Evolutionary conservation across 768 basidiomycete species (phyloP), one percentile per base, ranked within the genome.

Genomic region (Agrocybe praecox): DNA sequence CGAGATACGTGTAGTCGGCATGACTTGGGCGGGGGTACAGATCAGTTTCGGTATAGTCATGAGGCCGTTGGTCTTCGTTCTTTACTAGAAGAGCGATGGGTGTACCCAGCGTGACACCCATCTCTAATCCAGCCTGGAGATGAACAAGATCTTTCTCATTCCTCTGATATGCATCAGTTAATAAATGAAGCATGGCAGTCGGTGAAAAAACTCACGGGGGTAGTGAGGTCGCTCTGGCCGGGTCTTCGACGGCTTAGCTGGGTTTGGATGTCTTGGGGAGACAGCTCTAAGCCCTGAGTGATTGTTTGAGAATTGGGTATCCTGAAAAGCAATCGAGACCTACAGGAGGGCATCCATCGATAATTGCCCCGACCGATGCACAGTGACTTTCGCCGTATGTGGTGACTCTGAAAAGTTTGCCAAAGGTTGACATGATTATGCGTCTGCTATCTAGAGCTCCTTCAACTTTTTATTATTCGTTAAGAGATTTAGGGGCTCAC

Each of bases 341-440:
- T 73, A 97, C 96, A 36, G 96, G 96, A 52, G 96, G 96, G 62
- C 94, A 94, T 32, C 97, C 97, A 69, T 98, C 97, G 65, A 99
- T 87, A 73, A 99, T 98, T 33, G 93, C 94, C 14, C 97, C 97
- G 33, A 98, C 97, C 14, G 94, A 96, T 26, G 92, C 86, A 70
- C 97, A 98, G 71, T 99, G 97, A 61, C 92, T 94, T 78, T 99
- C 97, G 57, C 97, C 97, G 69, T 92, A 99, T 61, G 97, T 99
- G 52, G 96, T 96, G 23, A 99, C 97, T 46, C 94, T 84, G 78
- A 92, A 99, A 36, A 92, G 78, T 22, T 80, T 85, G 21, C 97
- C 97, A 74, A 90, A 99, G 53, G 95, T 92, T 21, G 94, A 96
- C 97, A 99, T 64, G 50, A 36, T 50, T 4, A 23, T 18, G 18